Evolutionary conservation across 2,329 filamentous ascomycete species (phyloP), one percentile per base, ranked within the genome.

Genomic region (Sporothrix luriei): DNA sequence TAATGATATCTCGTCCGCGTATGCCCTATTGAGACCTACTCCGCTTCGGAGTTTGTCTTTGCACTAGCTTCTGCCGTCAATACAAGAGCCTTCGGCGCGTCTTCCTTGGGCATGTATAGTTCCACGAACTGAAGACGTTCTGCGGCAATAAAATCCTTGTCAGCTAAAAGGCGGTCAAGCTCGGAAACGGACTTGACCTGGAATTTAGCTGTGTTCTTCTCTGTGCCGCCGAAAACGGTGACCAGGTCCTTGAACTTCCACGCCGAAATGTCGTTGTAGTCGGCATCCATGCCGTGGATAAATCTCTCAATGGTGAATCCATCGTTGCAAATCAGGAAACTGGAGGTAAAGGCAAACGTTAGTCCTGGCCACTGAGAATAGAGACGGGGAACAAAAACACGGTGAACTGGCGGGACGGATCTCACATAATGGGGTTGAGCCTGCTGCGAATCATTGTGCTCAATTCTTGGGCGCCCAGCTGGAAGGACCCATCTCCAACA

Each of bases 291-390:
- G 68, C 92, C 92, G 79, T 97, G 93, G 75, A 97, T 96, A 78
- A 88, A 91, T 40, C 93, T 88, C 80, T 97, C 93, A 77, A 96
- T 95, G 11, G 93, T 95, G 80, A 91, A 97, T 13, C 93, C 93
- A 52, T 94, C 88, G 78, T 96, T 96, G 84, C 91, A 93, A 74
- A 97, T 90, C 72, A 95, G 84, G 78, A 97, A 94, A 72, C 87
- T 88, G 69, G 7, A 48, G 21, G 38, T 2, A n/a, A 66, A 4
- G 48, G 46, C 1, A 33, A 40, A 4, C 49, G 64, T 14, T 19
- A 49, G 49, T 46, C 43, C 16, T 10, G 6, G n/a, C 4, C 14
- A 19, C 2, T n/a, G 10, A 26, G 46, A 24, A 6, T 38, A 33
- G 29, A 29, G 24, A 2, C 33, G 14, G 48, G 48, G 19, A 49